Percentiles rank a stretch among this genome's conserved stretches.
phyloP scores from a whole-genome alignment of 371 early-diverging fungal genomes.

The Mycotypha africana region DNA sequence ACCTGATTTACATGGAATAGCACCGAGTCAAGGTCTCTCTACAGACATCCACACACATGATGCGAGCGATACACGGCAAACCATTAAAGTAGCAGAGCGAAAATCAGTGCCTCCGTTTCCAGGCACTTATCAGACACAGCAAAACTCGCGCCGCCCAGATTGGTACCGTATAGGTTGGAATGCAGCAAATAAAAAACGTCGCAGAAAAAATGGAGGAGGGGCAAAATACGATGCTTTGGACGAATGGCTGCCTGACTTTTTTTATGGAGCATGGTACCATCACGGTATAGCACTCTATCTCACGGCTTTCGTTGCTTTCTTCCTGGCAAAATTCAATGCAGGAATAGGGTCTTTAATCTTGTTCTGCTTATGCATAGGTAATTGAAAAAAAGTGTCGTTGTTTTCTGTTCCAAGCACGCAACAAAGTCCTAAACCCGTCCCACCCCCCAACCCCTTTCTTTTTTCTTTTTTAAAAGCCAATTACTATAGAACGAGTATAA shows the following conservation, averaged over 20 bases:
- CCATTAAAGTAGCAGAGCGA: constrained; percentile 25
- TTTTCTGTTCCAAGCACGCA: background rate
- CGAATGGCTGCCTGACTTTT: constrained; percentile 7
- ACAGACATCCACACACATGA: constrained; percentile 36
- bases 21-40: constrained; percentile 11
- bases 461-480: constrained; percentile 35
- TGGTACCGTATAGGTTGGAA: constrained; percentile 41
- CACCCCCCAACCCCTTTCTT: background rate
- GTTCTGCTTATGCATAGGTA: constrained; percentile 47
- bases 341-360: constrained; percentile 47
- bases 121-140: constrained; percentile 3
- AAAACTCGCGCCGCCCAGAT: constrained; percentile 21
- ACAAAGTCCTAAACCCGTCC: no score
- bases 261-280: constrained; percentile 30
- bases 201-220: background rate
- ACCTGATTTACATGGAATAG: constrained; percentile 18
- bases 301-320: constrained; percentile 29
- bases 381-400: background rate
- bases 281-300: constrained; percentile 27
- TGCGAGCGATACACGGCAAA: constrained; percentile 18
- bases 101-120: constrained; percentile 26
- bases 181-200: constrained; percentile 1
- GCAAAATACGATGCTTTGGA: constrained; percentile 18
- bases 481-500: constrained; percentile 64
- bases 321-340: constrained; percentile 41